Conservation (phyloP, 129 eudicot genomes). For the Escallonia rubra region DNA sequence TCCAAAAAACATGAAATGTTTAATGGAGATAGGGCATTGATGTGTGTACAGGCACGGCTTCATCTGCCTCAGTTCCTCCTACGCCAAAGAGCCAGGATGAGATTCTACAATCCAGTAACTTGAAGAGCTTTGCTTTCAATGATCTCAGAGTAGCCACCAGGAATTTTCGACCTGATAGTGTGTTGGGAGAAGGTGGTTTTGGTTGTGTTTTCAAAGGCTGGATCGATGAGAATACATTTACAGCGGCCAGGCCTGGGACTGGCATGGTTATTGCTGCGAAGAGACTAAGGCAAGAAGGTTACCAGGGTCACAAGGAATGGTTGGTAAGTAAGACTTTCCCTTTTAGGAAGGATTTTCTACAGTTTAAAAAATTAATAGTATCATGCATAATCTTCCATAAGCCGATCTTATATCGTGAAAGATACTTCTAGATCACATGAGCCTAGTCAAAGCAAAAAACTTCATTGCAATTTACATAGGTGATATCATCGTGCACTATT, state of each 20-base stretch:
- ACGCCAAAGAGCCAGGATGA: slow-evolving; percentile 55
- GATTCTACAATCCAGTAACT: slow-evolving; percentile 47
- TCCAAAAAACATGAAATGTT: not conserved
- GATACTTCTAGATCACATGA: too few relatives aligned
- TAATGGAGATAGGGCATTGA: not conserved
- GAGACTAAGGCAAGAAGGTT: slow-evolving; percentile 54
- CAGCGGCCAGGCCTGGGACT: slow-evolving; percentile 62
- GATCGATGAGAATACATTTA: slow-evolving; percentile 61
- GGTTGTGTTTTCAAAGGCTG: slow-evolving; percentile 79
- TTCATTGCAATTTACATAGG: not conserved
- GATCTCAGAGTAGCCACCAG: slow-evolving; percentile 57
- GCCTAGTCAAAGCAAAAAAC: not conserved
- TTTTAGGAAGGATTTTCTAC: not conserved
- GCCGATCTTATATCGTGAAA: too few relatives aligned
- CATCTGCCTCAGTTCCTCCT: slow-evolving; percentile 33
- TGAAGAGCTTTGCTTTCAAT: slow-evolving; percentile 47
- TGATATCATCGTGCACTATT: too few relatives aligned
- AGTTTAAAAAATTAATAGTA: too few relatives aligned
- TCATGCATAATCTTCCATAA: too few relatives aligned
- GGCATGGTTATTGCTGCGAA: slow-evolving; percentile 71
- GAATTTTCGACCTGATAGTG: slow-evolving; percentile 77
- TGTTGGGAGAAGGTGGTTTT: slow-evolving; percentile 79
- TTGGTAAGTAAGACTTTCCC: slow-evolving; percentile 42
- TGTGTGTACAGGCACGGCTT: slow-evolving; percentile 21
- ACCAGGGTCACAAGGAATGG: slow-evolving; percentile 82